Evolutionary conservation across 164 flowering plant genomes (phyloP), one percentile per base, ranked within the genome.

Genomic region (Protea cynaroides): DNA sequence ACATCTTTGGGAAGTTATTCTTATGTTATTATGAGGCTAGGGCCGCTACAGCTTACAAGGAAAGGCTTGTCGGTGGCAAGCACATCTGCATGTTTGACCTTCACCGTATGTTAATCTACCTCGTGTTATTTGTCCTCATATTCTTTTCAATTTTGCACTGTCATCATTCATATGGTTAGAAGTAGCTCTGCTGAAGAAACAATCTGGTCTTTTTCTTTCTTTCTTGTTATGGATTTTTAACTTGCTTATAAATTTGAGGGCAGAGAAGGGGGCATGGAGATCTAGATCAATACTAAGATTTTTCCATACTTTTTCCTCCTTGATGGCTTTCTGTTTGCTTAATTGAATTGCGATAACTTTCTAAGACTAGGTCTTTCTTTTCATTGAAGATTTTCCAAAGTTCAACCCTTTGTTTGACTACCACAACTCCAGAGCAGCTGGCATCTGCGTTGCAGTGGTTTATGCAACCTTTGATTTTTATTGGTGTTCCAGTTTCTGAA

Each of bases 381-480:
- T 62, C 62, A 15, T 83, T 59, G 44, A 74, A 94, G 99, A 79
- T 94, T 62, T 89, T 94, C 64, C 99, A 91, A 89, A 92, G 97
- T 82, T 87, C 97, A 12, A 91, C 92, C 71, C 92, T 94, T 56
- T 91, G 96, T 84, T 75, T 94, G 70, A 69, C 94, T 12, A 88
- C 97, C 21, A 91, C 99, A 60, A 79, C 92, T 14, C 92, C 99
- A 0, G 99, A 94, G 79, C 89, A 94, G 75, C 88, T 94, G 61
- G 97, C 99, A 51, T 82, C 81, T 69, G 92, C 96, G 54, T 64
- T 91, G 64, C 80, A 77, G 60, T 89, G 99, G 99, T 92, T 85
- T 76, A 82, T 94, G 85, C 81, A 69, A 43, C 99, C 97, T 14
- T 71, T 92, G 82, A 72, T 59, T 36, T n/a, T 18, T 59, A 0